Conservation (phyloP, 2,329 filamentous ascomycete genomes). For the Pseudocercospora ulei region DNA sequence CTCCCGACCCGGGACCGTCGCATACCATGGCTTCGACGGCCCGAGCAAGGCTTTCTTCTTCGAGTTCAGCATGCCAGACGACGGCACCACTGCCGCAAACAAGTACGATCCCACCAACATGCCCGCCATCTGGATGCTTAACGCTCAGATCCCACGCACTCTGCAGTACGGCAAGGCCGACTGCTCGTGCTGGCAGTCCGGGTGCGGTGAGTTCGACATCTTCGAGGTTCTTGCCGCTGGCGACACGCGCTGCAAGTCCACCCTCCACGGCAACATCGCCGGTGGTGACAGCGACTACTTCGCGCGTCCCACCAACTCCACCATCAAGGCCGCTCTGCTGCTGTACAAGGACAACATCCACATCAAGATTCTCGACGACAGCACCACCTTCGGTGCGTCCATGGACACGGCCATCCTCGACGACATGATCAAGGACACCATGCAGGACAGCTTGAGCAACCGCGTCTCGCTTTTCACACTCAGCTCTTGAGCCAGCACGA, state of each 20-base stretch:
- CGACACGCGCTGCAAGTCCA: slow-evolving; percentile 58
- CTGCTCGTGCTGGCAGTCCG: slow-evolving; percentile 62
- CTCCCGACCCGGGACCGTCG: slow-evolving; percentile 32
- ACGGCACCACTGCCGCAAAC: slow-evolving; percentile 40
- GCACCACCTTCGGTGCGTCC: slow-evolving; percentile 34
- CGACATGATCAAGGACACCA: slow-evolving; percentile 32
- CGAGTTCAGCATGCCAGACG: slow-evolving; percentile 62
- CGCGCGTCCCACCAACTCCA: slow-evolving; percentile 50
- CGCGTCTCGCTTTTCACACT: slow-evolving; percentile 36
- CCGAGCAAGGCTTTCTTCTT: slow-evolving; percentile 63
- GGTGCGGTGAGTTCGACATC: slow-evolving; percentile 67
- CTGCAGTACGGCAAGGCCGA: slow-evolving; percentile 53
- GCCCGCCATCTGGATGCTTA: slow-evolving; percentile 67
- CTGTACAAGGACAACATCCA: slow-evolving; percentile 49
- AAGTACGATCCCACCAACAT: slow-evolving; percentile 47
- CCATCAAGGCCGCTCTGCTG: slow-evolving; percentile 56
- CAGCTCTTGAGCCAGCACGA: slow-evolving; percentile 12
- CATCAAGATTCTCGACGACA: slow-evolving; percentile 45
- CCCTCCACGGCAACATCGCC: slow-evolving; percentile 54
- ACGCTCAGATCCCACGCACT: slow-evolving; percentile 60
- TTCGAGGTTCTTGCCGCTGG: slow-evolving; percentile 60
- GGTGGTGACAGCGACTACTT: slow-evolving; percentile 65
- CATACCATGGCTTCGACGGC: slow-evolving; percentile 59
- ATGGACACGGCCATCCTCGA: slow-evolving; percentile 33
- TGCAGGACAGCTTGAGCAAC: slow-evolving; percentile 27